Conservation (phyloP, 176 grass and related monocot genomes). For the Stipa capillata region DNA sequence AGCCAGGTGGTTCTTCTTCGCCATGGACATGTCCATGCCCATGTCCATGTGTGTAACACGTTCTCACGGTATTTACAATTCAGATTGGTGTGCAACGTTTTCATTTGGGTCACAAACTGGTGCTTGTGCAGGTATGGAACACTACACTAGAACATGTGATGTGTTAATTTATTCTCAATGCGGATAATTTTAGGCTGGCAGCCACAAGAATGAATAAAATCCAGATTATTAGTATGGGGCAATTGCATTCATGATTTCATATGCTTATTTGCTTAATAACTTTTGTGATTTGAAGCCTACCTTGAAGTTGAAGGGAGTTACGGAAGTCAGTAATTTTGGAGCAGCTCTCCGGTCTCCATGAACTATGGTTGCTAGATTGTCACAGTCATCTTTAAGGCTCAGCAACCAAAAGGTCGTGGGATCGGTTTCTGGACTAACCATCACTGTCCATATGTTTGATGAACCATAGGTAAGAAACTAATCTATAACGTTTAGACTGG, state of each 20-base stretch:
- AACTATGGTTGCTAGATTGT: background rate
- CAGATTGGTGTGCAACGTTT: background rate
- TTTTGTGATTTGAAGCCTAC: background rate
- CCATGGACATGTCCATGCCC: background rate
- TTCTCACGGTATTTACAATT: background rate
- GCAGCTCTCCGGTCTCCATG: background rate
- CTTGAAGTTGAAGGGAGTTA: background rate
- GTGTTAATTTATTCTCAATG: background rate
- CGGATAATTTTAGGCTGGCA: background rate
- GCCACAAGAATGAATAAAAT: background rate
- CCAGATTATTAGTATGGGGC: background rate
- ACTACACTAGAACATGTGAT: background rate
- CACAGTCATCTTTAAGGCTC: background rate
- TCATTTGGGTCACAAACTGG: background rate
- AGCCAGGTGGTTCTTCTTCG: background rate
- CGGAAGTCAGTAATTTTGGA: background rate
- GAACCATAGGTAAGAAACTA: background rate
- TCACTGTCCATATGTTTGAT: background rate
- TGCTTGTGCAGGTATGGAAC: background rate
- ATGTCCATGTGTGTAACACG: background rate
- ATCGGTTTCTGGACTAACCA: background rate
- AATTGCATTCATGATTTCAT: background rate
- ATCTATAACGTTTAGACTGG: too few species aligned
- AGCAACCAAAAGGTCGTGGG: background rate
- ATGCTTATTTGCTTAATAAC: background rate